These are phyloP conservation scores for Pestalotiopsis fici DNA, from an alignment of 2,329 filamentous ascomycete genomes.

Conservation along the genomic window DNA sequence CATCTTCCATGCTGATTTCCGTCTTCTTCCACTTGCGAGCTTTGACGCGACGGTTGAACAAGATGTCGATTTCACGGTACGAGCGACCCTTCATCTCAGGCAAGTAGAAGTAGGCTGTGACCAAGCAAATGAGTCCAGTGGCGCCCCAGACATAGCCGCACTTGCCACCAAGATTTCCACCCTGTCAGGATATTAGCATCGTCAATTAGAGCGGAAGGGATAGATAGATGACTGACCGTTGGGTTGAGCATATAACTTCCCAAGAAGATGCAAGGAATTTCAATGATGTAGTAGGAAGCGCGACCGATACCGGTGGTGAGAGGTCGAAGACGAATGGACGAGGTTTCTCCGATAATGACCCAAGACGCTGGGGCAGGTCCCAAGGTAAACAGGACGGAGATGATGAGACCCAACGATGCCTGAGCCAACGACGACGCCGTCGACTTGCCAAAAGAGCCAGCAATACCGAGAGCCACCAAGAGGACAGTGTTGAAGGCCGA, in stretches of 20 bases:
- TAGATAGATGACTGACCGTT: background rate
- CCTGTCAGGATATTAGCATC: slow-evolving; percentile 16
- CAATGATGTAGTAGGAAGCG: slow-evolving; percentile 37
- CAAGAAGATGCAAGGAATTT: slow-evolving; percentile 63
- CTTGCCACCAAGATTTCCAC: slow-evolving; percentile 50
- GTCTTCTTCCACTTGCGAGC: slow-evolving; percentile 53
- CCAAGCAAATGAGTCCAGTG: slow-evolving; percentile 42
- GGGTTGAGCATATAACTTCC: slow-evolving; percentile 62
- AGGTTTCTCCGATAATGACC: slow-evolving; percentile 69
- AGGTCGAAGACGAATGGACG: slow-evolving; percentile 47
- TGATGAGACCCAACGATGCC: slow-evolving; percentile 63
- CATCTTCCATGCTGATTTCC: slow-evolving; percentile 57
- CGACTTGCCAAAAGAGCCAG: slow-evolving; percentile 47
- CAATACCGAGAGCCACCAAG: slow-evolving; percentile 55
- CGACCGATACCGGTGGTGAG: slow-evolving; percentile 13
- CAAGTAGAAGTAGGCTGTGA: slow-evolving; percentile 52
- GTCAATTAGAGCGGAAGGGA: background rate
- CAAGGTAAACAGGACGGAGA: slow-evolving; percentile 65
- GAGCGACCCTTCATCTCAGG: slow-evolving; percentile 53
- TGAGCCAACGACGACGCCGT: slow-evolving; percentile 51
- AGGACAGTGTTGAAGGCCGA: slow-evolving; percentile 47
- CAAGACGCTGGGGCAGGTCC: slow-evolving; percentile 65
- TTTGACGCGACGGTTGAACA: slow-evolving; percentile 44
- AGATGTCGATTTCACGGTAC: slow-evolving; percentile 53
- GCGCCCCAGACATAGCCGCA: slow-evolving; percentile 48